Base-by-base conservation (phyloP, 2,329 filamentous ascomycete species). In the Epichloe glyceriae region DNA sequence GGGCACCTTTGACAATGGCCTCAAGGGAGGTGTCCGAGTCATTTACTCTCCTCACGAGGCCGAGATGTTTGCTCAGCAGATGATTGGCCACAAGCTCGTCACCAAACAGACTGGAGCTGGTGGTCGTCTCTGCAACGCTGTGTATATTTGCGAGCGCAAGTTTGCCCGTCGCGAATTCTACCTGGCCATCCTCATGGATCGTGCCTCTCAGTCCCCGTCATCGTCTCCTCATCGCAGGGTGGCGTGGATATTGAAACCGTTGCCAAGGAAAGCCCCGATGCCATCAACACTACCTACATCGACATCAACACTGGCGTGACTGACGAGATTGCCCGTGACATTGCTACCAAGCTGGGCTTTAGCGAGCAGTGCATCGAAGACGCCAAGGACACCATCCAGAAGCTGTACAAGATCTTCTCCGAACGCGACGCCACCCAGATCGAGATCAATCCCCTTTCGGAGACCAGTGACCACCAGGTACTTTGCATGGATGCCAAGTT, bases 401-500 rank as follows among this genome's bases (percentile, higher is more conserved):
- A 96, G 76, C 83, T 98, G 58, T 98, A 98, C 85, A 85, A 88
- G 76, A 86, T 97, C 73, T 98, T 98, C 80, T 83, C 86, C 75
- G 93, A 98, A 77, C 94, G 88, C 75, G 93, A 98, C 72, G 88
- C 91, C 53, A 98, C 93, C 55, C 93, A 98, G 76, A 97, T 98
- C 66, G 93, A 98, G 76, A 98, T 98, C 77, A 98, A 98, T 80
- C 93, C 93, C 56, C 82, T 98, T 46, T 95, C 89, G 50, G 93
- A 98, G 80, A 98, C 93, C 56, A 94, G 87, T 50, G 93, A 98
- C 73, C 91, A 97, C 80, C 80, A 95, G 75, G 93, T 98, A 51
- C 80, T 98, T 65, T 94, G 89, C 74, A 98, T 98, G 93, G 93
- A 98, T 69, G 93, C 93, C 71, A 98, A 98, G 79, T 88, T 98